Evolutionary conservation across 2,329 filamentous ascomycete genomes (phyloP).

Genomic region (Sclerotinia sclerotiorum): DNA sequence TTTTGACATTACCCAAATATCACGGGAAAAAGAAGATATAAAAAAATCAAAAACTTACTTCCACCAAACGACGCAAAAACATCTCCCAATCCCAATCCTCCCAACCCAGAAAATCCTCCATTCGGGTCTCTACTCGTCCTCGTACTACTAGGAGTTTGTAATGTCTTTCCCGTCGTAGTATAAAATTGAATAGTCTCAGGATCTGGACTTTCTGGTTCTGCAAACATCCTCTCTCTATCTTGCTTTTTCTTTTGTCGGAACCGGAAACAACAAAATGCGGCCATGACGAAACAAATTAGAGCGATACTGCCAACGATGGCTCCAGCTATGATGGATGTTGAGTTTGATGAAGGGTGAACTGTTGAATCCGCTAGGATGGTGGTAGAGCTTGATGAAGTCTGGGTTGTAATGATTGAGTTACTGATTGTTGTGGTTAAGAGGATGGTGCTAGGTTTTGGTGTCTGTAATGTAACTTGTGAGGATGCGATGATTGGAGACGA

Average conservation of each 20-base stretch:
- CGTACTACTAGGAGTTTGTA: constrained; percentile 4
- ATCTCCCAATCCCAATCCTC: constrained; percentile 7
- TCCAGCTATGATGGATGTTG: constrained; percentile 10
- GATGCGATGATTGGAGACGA: background rate
- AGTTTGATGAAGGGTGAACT: background rate
- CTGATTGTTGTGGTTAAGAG: background rate
- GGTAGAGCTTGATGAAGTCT: background rate
- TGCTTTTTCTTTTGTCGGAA: constrained; percentile 20
- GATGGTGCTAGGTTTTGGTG: background rate
- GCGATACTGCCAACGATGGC: background rate
- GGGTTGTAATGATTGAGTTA: background rate
- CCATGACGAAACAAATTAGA: constrained; percentile 13
- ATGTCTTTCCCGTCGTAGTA: constrained; percentile 10
- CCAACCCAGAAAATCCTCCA: background rate
- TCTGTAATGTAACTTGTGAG: constrained; percentile 16
- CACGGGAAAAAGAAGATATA: background rate
- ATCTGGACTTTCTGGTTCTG: background rate
- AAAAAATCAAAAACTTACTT: background rate
- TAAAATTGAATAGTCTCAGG: constrained; percentile 9
- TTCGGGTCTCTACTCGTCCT: background rate
- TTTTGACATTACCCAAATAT: too few relatives aligned
- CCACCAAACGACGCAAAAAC: constrained; percentile 14
- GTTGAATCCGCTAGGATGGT: background rate
- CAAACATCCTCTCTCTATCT: constrained; percentile 10
- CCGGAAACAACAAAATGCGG: constrained; percentile 16